Conservation (phyloP, 78 protist species). For the Emiliania huxleyi region DNA sequence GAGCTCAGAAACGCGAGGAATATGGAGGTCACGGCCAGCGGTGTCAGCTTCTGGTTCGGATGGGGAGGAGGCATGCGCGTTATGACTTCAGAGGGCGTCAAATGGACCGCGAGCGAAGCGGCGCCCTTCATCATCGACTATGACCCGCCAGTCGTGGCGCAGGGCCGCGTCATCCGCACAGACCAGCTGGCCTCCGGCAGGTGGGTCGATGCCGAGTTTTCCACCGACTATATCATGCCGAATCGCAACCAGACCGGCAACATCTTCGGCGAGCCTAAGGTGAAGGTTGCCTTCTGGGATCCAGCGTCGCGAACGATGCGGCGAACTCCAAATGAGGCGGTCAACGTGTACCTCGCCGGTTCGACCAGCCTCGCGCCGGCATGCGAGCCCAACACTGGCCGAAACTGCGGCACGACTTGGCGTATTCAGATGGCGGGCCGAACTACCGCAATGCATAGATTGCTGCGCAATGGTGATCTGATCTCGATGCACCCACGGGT, state of each 20-base stretch:
- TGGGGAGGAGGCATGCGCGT: background rate
- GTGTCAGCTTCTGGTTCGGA: background rate
- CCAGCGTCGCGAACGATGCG: background rate
- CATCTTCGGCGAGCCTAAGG: background rate
- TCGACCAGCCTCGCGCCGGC: background rate
- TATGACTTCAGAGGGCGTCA: background rate
- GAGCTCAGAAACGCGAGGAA: background rate
- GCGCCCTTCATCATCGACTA: background rate
- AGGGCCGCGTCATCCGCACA: background rate
- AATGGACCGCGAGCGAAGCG: background rate
- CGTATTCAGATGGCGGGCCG: background rate
- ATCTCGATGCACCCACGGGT: background rate
- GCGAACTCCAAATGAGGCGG: background rate
- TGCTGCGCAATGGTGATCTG: background rate
- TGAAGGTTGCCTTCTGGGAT: background rate
- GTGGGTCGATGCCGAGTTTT: background rate
- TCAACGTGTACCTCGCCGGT: background rate
- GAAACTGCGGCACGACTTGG: background rate
- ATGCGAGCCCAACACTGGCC: background rate
- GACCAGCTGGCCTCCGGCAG: background rate
- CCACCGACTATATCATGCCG: background rate
- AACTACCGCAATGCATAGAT: no score
- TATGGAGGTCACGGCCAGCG: background rate
- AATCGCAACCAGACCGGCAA: background rate
- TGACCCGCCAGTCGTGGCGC: background rate